Percentiles rank a stretch among this genome's conserved stretches.
Conservation (phyloP, 768 basidiomycete species). For the Boletus sp. region DNA sequence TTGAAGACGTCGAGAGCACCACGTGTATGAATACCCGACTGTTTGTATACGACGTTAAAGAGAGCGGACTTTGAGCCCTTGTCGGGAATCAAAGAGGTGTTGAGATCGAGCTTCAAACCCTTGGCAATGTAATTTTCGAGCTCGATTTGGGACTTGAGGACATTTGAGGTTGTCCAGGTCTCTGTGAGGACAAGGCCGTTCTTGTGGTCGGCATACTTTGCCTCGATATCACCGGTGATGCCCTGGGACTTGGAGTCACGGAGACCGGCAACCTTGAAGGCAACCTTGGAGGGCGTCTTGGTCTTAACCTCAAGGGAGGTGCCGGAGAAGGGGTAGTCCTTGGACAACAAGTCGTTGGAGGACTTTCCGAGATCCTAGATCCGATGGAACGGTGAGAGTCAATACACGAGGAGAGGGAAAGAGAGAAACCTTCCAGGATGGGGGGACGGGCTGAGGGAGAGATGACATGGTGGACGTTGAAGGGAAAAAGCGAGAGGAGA, state of each 20-base stretch:
- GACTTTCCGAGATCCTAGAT: slow-evolving; percentile 92
- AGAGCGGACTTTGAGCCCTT: slow-evolving; percentile 84
- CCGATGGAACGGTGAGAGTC: not conserved
- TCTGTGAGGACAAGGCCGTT: slow-evolving; percentile 94
- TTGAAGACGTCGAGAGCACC: slow-evolving; percentile 91
- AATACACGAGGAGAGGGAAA: not conserved
- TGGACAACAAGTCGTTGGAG: slow-evolving; percentile 88
- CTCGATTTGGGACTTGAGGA: slow-evolving; percentile 88
- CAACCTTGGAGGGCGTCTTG: slow-evolving; percentile 80
- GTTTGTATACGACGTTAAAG: slow-evolving; percentile 87
- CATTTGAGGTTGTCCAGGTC: slow-evolving; percentile 93
- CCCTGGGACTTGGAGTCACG: slow-evolving; percentile 69
- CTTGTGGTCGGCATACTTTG: slow-evolving; percentile 87
- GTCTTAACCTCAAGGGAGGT: slow-evolving; percentile 83
- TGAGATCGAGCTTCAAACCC: slow-evolving; percentile 93
- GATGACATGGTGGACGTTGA: slow-evolving; percentile 58
- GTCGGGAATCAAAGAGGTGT: slow-evolving; percentile 79
- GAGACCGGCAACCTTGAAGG: slow-evolving; percentile 88
- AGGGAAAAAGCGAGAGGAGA: not conserved
- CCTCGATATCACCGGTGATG: slow-evolving; percentile 92
- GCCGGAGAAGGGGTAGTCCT: slow-evolving; percentile 84
- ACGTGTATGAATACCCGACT: slow-evolving; percentile 91
- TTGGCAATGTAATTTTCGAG: slow-evolving; percentile 96
- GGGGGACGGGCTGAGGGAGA: slow-evolving; percentile 93
- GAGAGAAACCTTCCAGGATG: slow-evolving; percentile 82